Conservation (phyloP, 495 filamentous ascomycete genomes). For the Penicillium manginii region DNA sequence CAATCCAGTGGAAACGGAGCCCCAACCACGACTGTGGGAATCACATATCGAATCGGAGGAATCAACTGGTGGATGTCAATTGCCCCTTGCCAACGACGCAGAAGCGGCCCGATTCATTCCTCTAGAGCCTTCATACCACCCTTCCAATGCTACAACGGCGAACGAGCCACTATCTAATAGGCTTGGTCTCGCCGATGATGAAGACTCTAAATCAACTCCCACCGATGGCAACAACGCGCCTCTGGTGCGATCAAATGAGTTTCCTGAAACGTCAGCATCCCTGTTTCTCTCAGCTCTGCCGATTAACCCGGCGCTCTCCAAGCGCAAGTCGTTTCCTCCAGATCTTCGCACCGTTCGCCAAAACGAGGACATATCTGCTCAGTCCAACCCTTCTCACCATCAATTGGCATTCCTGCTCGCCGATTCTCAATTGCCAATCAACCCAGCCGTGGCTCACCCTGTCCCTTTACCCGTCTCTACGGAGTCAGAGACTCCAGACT, state of each 20-base stretch:
- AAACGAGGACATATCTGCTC: neutral
- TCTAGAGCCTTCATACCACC: neutral
- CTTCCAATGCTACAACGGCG: neutral
- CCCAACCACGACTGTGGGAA: neutral
- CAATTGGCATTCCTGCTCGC: neutral
- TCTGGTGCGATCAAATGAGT: neutral
- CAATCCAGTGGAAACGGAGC: neutral
- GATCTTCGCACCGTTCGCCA: neutral
- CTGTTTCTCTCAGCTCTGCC: conserved; percentile 26
- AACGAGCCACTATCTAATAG: neutral
- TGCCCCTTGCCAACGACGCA: neutral
- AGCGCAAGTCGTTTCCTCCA: conserved; percentile 10
- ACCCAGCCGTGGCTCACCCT: conserved; percentile 1
- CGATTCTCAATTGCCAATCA: conserved; percentile 11
- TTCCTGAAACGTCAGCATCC: conserved; percentile 9
- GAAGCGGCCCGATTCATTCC: neutral
- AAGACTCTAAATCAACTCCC: neutral
- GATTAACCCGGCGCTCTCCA: conserved; percentile 24
- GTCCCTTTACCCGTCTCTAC: neutral
- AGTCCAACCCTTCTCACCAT: neutral
- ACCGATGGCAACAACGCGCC: neutral
- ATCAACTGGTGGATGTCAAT: conserved; percentile 4
- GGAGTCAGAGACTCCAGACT: neutral
- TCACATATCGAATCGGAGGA: neutral
- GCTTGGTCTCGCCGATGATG: neutral